Evolutionary conservation across 1,284 basidiomycete species (phyloP), one percentile per base, ranked within the genome.

Genomic region (Cutaneotrichosporon sp.): DNA sequence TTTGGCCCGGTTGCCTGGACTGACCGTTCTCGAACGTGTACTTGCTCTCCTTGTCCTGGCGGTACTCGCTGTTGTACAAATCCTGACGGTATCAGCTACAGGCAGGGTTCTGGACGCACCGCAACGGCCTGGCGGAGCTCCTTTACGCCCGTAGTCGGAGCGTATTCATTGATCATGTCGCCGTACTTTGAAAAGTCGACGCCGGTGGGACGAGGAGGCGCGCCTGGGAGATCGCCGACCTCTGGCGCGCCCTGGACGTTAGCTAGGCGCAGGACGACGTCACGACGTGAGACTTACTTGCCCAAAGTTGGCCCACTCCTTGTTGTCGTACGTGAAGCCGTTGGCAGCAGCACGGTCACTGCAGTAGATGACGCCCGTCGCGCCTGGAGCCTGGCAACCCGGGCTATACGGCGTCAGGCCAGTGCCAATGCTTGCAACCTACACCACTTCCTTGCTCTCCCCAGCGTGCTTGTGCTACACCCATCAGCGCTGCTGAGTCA

Each of bases 111-210:
- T 87, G 61, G 46, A 61, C 62, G 61, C 44, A 72, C 60, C 12
- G 62, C 61, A 1, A 72, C 65, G 35, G 64, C 65, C 54, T 64
- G 52, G 4, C 57, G 65, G 13, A 77, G 63, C 56, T 62, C 86
- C 79, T 87, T 90, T 43, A 92, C 85, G 48, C 92, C 92, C 1
- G 90, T 89, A 2, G 91, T 94, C 0, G 93, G 91, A 1, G 89
- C 92, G 66, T 96, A 96, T 74, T 94, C 90, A 65, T 92, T 80
- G 37, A 88, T 86, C 13, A 18, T n/a, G 37, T 46, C 39, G 43
- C n/a, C 42, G 68, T 89, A 87, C 20, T 82, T 67, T 30, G 79
- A 74, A 52, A 94, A 80, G 45, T 77, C 73, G 50, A 79, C 74
- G 5, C 77, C 77, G 4, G 79, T 79, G 1, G 86, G 85, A 36